phyloP scores from a whole-genome alignment of 2,329 filamentous ascomycete genomes.

The Fusarium protoensiforme region DNA sequence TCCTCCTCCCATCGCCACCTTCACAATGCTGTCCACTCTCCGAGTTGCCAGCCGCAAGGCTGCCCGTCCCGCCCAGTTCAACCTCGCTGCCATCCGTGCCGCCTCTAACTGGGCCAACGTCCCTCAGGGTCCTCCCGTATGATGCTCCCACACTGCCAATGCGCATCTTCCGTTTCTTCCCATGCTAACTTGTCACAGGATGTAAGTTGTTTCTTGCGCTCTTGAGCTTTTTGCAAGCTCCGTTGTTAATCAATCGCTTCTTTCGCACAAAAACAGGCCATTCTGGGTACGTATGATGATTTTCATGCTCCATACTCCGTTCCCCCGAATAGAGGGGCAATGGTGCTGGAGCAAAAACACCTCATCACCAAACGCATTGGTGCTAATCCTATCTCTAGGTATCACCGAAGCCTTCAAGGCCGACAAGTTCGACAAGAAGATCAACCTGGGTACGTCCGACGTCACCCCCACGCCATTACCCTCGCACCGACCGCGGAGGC shows the following conservation, averaged over 20 bases:
- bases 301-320: slow-evolving; percentile 33
- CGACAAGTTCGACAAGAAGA: slow-evolving; percentile 92
- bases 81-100: slow-evolving; percentile 57
- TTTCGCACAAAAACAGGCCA: slow-evolving; percentile 65
- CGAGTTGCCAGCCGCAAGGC: slow-evolving; percentile 64
- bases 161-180: slow-evolving; percentile 10
- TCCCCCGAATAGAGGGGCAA: slow-evolving; percentile 8
- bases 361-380: slow-evolving; percentile 12
- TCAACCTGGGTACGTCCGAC: slow-evolving; percentile 82
- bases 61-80: slow-evolving; percentile 53
- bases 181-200: slow-evolving; percentile 46
- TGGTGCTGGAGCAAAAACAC: slow-evolving; percentile 21
- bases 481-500: slow-evolving; percentile 14
- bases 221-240: slow-evolving; percentile 23
- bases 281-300: slow-evolving; percentile 69
- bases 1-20: slow-evolving; percentile 14
- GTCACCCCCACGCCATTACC: slow-evolving; percentile 8
- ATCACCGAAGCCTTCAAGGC: slow-evolving; percentile 99
- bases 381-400: slow-evolving; percentile 59
- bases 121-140: slow-evolving; percentile 91
- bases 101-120: slow-evolving; percentile 92
- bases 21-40: slow-evolving; percentile 67
- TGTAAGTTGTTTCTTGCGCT: slow-evolving; percentile 46
- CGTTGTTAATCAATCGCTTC: slow-evolving; percentile 37
- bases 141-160: slow-evolving; percentile 51